These are phyloP conservation scores for Setomelanomma holmii DNA, from an alignment of 2,329 filamentous ascomycete species.

Conservation along the genomic window DNA sequence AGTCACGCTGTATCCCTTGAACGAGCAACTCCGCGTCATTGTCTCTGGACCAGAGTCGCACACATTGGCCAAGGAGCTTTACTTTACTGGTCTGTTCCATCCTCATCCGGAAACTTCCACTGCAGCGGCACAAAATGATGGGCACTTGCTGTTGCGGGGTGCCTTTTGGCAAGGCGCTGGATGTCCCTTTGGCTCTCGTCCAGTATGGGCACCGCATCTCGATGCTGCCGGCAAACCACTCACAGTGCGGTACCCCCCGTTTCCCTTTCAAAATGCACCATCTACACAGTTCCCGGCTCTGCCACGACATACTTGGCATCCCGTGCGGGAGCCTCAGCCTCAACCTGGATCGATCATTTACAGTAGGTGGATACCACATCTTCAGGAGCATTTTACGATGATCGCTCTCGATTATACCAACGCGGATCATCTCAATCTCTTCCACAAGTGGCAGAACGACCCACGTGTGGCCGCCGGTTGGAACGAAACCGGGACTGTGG, in stretches of 20 bases:
- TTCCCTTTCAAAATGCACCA: conserved; percentile 54
- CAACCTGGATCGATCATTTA: conserved; percentile 74
- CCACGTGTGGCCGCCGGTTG: conserved; percentile 80
- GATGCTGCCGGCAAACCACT: conserved; percentile 48
- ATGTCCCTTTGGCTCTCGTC: conserved; percentile 51
- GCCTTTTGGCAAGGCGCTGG: conserved; percentile 56
- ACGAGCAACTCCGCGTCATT: conserved; percentile 54
- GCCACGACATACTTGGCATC: conserved; percentile 69
- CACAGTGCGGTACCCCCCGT: conserved; percentile 49
- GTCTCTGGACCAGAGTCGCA: conserved; percentile 49
- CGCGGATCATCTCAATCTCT: conserved; percentile 69
- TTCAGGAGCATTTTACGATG: conserved; percentile 79
- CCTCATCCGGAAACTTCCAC: conserved; percentile 50
- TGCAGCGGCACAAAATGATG: conserved; percentile 43
- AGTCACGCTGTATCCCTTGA: conserved; percentile 52
- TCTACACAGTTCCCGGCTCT: conserved; percentile 57
- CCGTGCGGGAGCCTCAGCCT: conserved; percentile 75
- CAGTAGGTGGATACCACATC: conserved; percentile 78
- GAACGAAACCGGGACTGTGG: conserved; percentile 79
- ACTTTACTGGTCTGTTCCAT: conserved; percentile 53
- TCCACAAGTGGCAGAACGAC: conserved; percentile 85
- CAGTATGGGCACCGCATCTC: conserved; percentile 48
- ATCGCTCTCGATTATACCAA: conserved; percentile 73
- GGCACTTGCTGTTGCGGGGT: conserved; percentile 59
- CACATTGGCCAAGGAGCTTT: conserved; percentile 50